These are phyloP conservation scores for Calocybe gangraenosa DNA, from an alignment of 768 basidiomycete genomes.

Conservation along the genomic window DNA sequence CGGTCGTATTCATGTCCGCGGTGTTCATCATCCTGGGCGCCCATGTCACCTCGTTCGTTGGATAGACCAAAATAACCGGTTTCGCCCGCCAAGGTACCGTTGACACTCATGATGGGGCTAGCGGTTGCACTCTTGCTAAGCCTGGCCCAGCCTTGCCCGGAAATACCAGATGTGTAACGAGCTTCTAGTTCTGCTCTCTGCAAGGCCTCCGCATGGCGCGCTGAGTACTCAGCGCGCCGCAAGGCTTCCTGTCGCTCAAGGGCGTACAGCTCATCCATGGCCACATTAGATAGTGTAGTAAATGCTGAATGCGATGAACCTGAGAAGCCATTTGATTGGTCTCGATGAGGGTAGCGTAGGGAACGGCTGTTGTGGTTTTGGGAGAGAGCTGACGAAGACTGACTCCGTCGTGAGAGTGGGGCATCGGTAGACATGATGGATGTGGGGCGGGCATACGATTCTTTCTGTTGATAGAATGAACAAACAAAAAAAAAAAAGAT, in stretches of 20 bases:
- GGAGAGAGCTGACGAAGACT: conserved; percentile 17
- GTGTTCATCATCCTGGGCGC: conserved; percentile 23
- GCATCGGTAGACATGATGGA: conserved; percentile 42
- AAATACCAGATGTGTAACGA: conserved; percentile 33
- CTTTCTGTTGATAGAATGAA: conserved; percentile 37
- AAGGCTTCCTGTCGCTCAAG: conserved; percentile 85
- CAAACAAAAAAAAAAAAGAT: conserved; percentile 7
- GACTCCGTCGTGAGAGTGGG: conserved; percentile 32
- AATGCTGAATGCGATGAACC: conserved; percentile 41
- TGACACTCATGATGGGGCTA: conserved; percentile 49
- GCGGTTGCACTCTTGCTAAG: conserved; percentile 66
- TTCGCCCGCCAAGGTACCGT: conserved; percentile 30
- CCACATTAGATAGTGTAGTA: conserved; percentile 66
- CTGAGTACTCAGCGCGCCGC: conserved; percentile 84
- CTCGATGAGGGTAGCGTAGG: conserved; percentile 18
- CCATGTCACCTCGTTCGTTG: conserved; percentile 25
- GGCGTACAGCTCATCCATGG: conserved; percentile 86
- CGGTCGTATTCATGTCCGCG: conserved; percentile 19
- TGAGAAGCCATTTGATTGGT: conserved; percentile 20
- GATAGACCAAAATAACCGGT: conserved; percentile 36
- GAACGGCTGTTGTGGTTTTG: conserved; percentile 22
- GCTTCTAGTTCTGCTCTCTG: conserved; percentile 73
- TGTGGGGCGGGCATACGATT: conserved; percentile 58
- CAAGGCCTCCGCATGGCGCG: conserved; percentile 62
- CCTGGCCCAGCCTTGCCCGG: conserved; percentile 16